Percentiles rank a stretch among this genome's conserved stretches.
Conservation (phyloP, 2,329 filamentous ascomycete species). For the Diaporthe capsici region DNA sequence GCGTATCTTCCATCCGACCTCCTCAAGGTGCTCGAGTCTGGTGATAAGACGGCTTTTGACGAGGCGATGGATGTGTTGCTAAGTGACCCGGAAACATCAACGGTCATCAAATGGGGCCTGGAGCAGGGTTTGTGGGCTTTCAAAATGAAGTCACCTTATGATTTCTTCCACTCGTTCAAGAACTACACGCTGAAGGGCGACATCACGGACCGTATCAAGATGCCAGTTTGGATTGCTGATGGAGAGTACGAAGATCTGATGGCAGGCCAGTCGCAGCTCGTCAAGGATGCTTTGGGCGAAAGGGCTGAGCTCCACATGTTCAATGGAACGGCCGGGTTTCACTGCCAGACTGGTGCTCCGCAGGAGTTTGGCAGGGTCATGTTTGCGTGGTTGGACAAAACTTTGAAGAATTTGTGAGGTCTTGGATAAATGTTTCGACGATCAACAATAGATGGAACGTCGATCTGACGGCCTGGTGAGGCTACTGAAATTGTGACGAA, state of each 20-base stretch:
- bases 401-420: neutral
- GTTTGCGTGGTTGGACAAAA: constrained; percentile 12
- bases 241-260: constrained; percentile 9
- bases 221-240: neutral
- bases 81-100: neutral
- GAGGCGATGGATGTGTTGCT: neutral
- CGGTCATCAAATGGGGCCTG: neutral
- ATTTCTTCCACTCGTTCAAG: constrained; percentile 11
- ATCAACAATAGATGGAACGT: neutral
- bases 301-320: constrained; percentile 4
- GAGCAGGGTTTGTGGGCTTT: constrained; percentile 15
- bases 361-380: constrained; percentile 12
- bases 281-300: constrained; percentile 8
- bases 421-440: neutral
- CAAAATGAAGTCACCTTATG: neutral
- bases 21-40: neutral
- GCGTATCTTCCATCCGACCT: neutral
- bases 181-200: neutral
- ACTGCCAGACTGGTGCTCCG: constrained; percentile 24
- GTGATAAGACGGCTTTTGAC: neutral
- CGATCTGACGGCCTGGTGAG: too few relatives aligned
- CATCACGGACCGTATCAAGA: neutral
- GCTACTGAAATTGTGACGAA: too few relatives aligned
- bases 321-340: constrained; percentile 13
- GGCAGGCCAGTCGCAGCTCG: constrained; percentile 13